Base-by-base conservation (phyloP, 1,284 basidiomycete species). In the Ustilago bromivora region DNA sequence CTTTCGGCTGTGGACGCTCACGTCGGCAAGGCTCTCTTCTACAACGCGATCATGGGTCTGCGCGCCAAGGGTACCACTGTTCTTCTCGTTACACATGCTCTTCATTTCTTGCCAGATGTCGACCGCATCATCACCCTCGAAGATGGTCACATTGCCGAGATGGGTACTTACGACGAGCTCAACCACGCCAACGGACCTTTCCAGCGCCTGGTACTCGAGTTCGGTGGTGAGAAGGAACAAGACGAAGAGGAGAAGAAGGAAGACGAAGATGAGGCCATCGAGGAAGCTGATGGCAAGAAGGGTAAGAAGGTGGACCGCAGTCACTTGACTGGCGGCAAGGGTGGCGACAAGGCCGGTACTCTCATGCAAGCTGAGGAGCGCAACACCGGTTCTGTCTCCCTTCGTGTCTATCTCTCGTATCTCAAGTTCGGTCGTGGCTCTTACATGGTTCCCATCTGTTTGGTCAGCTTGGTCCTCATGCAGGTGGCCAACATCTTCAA, bases 101-200 rank as follows among this genome's bases (percentile, higher is more conserved):
- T 87, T 32, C 87, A 87, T 68, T 77, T 93, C n/a, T 87, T 93
- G 1, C 91, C 91, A 66, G 90, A 89, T 15, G 80, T 82, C 41
- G 84, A 86, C 76, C 89, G 91, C 79, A 91, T 94, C 62, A 92
- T 93, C 83, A 90, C 91, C 43, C 89, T 93, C 85, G 92, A 94
- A 36, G 89, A 92, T 64, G 92, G 92, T 9, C 84, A 83, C 10
- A 90, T 93, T 36, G 90, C 87, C 15, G 92, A 92, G 84, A 87
- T 89, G 78, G 91, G 92, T 40, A 90, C 90, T 0, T 92, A 90
- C 79, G 79, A 89, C 64, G 90, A 89, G 31, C 88, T 93, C 11
- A 89, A 91, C 86, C 80, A 82, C 8, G 84, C 88, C 49, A 89
- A 90, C 46, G 87, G 87, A 2, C 86, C 89, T 3, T 92, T 93